A percentile compares a stretch with the other conserved stretches of the same genome.
phyloP scores from a whole-genome alignment of 2,329 filamentous ascomycete species.

The Chrysosporium keratinophilum region DNA sequence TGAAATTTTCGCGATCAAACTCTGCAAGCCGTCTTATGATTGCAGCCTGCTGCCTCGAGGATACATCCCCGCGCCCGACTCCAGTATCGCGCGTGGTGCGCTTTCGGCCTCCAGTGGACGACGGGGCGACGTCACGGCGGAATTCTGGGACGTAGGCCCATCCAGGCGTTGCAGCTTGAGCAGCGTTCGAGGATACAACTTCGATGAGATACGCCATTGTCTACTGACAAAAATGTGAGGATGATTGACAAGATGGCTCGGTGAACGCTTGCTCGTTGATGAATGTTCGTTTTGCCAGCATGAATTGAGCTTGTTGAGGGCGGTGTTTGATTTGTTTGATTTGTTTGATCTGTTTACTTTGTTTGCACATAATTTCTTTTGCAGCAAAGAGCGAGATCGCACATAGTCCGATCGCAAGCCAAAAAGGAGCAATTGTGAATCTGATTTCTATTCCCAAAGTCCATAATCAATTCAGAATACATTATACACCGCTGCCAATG shows the following conservation, averaged over 20 bases:
- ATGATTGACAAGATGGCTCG: not conserved
- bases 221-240: not conserved
- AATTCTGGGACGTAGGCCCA: conserved; percentile 87
- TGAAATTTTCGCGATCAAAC: conserved; percentile 68
- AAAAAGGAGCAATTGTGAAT: not conserved
- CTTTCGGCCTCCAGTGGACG: conserved; percentile 50
- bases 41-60: conserved; percentile 72
- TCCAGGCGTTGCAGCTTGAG: conserved; percentile 63
- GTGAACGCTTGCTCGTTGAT: not conserved
- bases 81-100: conserved; percentile 54
- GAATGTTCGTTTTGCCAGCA: not conserved
- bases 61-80: conserved; percentile 53
- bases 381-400: not conserved
- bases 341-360: conserved; percentile 2
- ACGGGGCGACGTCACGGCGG: conserved; percentile 44
- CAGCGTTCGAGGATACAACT: conserved; percentile 58
- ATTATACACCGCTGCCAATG: no score
- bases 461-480: no score
- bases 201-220: conserved; percentile 61
- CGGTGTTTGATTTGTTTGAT: not conserved
- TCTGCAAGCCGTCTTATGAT: conserved; percentile 71
- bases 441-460: no score
- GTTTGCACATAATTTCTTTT: not conserved
- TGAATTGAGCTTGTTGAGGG: not conserved
- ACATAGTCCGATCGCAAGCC: not conserved